phyloP scores from a whole-genome alignment of 306 rosid species.

The Trifolium fragiferum region DNA sequence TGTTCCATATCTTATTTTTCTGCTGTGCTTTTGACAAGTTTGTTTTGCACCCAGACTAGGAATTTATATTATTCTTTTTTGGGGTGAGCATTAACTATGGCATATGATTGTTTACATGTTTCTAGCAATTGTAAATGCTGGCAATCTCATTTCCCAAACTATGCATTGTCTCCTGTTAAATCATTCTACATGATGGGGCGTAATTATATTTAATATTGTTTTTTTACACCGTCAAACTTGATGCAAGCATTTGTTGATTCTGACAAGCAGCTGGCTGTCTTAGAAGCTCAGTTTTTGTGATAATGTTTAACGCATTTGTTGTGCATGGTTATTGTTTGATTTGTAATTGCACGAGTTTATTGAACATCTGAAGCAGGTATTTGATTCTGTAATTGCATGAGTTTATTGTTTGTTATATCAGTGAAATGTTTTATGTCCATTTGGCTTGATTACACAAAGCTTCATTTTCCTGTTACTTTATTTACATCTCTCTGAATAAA shows the following conservation, averaged over 20 bases:
- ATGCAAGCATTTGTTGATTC: slow-evolving; percentile 1
- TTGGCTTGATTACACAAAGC: slow-evolving; percentile 18
- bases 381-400: slow-evolving; percentile 12
- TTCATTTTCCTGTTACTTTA: background rate
- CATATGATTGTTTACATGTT: background rate
- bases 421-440: background rate
- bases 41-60: too few relatives aligned
- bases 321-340: background rate
- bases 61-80: too few relatives aligned
- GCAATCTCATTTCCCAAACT: background rate
- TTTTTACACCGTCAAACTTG: background rate
- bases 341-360: background rate
- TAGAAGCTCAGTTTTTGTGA: too few relatives aligned
- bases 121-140: background rate
- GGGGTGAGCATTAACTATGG: too few relatives aligned
- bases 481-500: background rate
- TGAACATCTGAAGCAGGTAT: slow-evolving; percentile 32
- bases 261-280: slow-evolving; percentile 25
- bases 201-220: too few relatives aligned
- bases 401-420: too few relatives aligned
- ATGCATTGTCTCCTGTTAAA: too few relatives aligned
- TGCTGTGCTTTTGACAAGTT: too few relatives aligned
- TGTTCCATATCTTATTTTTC: background rate
- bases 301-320: background rate
- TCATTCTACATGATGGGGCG: too few relatives aligned